Evolutionary conservation across 2,329 filamentous ascomycete genomes (phyloP), one percentile per base, ranked within the genome.

Genomic region (Bipolaris zeicola): DNA sequence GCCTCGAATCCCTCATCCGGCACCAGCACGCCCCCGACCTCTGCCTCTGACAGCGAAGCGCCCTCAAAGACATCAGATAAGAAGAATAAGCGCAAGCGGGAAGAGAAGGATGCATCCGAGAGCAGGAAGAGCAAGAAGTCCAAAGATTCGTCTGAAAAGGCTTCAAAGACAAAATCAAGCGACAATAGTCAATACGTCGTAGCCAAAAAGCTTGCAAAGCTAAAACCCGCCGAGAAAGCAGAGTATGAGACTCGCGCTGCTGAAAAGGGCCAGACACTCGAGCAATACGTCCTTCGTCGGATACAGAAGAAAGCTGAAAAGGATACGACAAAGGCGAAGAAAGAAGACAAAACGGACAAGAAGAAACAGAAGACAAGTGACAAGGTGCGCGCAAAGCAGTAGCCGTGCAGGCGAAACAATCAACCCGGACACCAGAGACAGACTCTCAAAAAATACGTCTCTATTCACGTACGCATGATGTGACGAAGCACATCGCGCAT

Each of bases 261-360:
- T 1, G 66, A 64, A 16, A 79, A 79, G 61, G 68, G 71, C 11
- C 68, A 78, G 41, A 67, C 73, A 0, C 61, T 79, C 5, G 72
- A 78, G 37, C 62, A 66, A 13, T 79, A 75, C 52, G 56, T 73
- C 26, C 58, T 65, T n/a, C 67, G 70, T 14, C 68, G 73, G 24
- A 68, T 74, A 13, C 66, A 70, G 44, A 77, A 76, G 62, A 77
- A 75, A 49, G 59, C 50, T 0, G 62, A 63, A 26, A 64, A 66
- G 50, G 46, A 41, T 8, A n/a, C 1, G 1, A n/a, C 24, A 7
- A 39, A 57, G 16, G 37, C 14, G 3, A 56, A 48, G 43, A 56
- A 43, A 16, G 20, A 14, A 20, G 52, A 47, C 31, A 42, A 51
- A n/a, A 22, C 26, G 33, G 50, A 48, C 20, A 60, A 57, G 45